Conservation (phyloP, 805 yeast genomes). For the Kurtzmaniella cleridarum region DNA sequence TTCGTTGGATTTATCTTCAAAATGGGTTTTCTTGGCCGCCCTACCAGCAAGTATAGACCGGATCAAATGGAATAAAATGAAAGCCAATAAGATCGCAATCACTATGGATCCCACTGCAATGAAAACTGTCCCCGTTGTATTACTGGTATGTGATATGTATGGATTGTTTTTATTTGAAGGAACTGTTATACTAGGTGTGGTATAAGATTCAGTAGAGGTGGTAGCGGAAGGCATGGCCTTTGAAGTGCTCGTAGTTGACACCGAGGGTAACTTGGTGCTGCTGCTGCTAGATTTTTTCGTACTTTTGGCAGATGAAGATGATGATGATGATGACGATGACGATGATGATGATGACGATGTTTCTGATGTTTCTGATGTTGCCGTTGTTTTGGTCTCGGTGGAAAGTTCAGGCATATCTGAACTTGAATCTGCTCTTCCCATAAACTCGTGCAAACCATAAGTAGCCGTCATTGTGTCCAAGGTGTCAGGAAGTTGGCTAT, state of each 20-base stretch:
- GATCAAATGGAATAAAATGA: constrained; percentile 48
- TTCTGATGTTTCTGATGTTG: too few relatives aligned
- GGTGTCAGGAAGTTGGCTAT: too few relatives aligned
- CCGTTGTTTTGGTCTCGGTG: not conserved
- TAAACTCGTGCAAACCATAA: too few relatives aligned
- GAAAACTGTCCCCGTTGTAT: constrained; percentile 76
- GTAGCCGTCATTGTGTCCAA: too few relatives aligned
- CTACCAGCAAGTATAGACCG: constrained; percentile 45
- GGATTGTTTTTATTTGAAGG: constrained; percentile 66
- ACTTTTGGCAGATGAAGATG: too few relatives aligned
- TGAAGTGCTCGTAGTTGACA: constrained; percentile 7
- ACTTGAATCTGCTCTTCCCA: too few relatives aligned
- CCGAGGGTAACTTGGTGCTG: constrained; percentile 5
- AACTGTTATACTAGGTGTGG: constrained; percentile 47
- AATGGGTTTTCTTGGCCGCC: constrained; percentile 41
- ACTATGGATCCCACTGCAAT: constrained; percentile 73
- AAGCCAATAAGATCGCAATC: constrained; percentile 50
- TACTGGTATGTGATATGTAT: constrained; percentile 43
- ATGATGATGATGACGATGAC: too few relatives aligned
- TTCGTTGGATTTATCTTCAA: constrained; percentile 27
- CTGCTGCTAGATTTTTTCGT: not conserved
- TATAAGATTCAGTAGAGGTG: constrained; percentile 17
- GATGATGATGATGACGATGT: too few relatives aligned
- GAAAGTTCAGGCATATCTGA: too few relatives aligned
- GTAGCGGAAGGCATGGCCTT: constrained; percentile 12